Evolutionary conservation across 1,284 basidiomycete genomes (phyloP), one percentile per base, ranked within the genome.

Genomic region (Schizophyllum commune): DNA sequence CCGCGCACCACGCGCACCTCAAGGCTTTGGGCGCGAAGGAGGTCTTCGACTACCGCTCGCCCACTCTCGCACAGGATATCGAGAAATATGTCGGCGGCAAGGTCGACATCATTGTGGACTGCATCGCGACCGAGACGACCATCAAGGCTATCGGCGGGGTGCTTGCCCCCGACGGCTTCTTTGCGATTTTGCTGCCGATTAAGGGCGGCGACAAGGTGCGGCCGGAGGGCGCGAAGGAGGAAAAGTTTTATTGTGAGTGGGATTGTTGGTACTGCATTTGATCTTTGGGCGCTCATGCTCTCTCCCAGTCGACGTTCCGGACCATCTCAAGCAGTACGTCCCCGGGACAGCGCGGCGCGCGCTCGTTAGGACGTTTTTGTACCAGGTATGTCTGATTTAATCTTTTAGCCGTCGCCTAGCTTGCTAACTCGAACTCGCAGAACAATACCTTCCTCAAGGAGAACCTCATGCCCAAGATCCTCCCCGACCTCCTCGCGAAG

Each of bases 31-130:
- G 85, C 27, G 84, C 83, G 0, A 73, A 74, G 3, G 67, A 74
- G 54, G 72, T 74, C 8, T 74, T 85, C 65, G 83, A 86, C 68
- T 86, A 88, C 71, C 71, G 67, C 32, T 78, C 77, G 55, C 69
- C 75, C 1, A 47, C 39, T 3, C 9, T 47, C 4, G 39, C 39
- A 8, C 13, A 47, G 39, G 39, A 47, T 3, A 9, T 47, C 17
- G 39, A 47, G 39, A 11, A 47, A 8, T 11, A 2, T 3, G 39
- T 47, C 13, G 39, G 39, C 2, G 39, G 39, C 19, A 75, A 76
- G 55, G 64, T 79, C 5, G 57, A 65, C 13, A 63, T 76, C 32
- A 79, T 72, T 5, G 53, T 83, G 52, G 81, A 83, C 66, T 72
- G 74, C 55, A 77, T 84, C 55, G 68, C 74, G 6, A 68, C 79